Conservation (phyloP, 371 early-diverging fungal species). For the Zopfochytrium polystomum region DNA sequence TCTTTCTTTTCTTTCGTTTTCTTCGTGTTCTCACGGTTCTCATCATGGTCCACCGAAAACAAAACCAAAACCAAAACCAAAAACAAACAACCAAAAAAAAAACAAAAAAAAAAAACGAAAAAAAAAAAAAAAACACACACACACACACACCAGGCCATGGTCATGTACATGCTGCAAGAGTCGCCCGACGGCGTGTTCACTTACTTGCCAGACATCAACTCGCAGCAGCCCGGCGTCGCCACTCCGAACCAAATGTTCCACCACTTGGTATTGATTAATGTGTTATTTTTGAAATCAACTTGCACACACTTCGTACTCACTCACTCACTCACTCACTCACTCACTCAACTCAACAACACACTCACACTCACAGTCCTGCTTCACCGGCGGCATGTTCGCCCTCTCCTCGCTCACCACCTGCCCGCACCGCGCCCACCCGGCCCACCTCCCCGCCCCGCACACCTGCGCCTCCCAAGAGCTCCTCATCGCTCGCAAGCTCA, state of each 20-base stretch:
- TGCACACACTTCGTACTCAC: not conserved
- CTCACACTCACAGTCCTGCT: slow-evolving; percentile 55
- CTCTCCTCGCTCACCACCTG: slow-evolving; percentile 47
- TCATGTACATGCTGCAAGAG: not conserved
- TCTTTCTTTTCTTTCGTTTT: too few species aligned
- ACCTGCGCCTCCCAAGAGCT: slow-evolving; percentile 23
- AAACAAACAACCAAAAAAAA: too few species aligned
- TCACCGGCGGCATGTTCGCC: slow-evolving; percentile 69
- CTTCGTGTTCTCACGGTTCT: too few species aligned
- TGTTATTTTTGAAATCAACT: not conserved
- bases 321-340: slow-evolving; percentile 56
- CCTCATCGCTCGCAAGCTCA: slow-evolving; percentile 37
- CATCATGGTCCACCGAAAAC: too few species aligned
- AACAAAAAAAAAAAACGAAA: slow-evolving; percentile 30
- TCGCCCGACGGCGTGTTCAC: slow-evolving; percentile 33
- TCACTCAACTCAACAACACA: not conserved
- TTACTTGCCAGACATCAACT: slow-evolving; percentile 60
- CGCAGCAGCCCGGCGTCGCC: not conserved
- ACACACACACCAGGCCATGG: not conserved
- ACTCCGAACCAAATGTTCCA: not conserved
- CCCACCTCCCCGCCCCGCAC: slow-evolving; percentile 13
- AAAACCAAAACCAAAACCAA: too few species aligned
- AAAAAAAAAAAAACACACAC: not conserved
- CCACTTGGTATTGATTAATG: not conserved
- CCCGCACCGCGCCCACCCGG: slow-evolving; percentile 3